Percentiles rank a stretch among this genome's conserved stretches.
Evolutionary conservation across 345 rosid species (phyloP).

Genomic region (Linum trigynum): DNA sequence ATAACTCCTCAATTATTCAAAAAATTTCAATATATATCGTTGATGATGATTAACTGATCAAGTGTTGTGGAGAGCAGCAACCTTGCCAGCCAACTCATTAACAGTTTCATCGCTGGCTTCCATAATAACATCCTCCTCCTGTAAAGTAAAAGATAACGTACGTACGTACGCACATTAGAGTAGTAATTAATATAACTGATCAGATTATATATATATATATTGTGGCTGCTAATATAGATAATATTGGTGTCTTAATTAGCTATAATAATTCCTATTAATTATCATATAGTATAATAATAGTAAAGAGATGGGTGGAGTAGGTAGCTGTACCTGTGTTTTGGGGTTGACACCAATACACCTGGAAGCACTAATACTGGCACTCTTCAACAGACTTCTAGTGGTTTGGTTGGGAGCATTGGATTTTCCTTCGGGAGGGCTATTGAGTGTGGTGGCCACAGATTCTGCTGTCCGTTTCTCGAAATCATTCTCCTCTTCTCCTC

Average conservation of each 20-base stretch:
- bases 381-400: constrained; percentile 66
- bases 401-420: constrained; percentile 33
- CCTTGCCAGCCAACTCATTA: constrained; percentile 43
- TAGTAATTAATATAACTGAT: no score
- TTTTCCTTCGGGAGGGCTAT: constrained; percentile 35
- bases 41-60: no score
- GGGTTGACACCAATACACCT: constrained; percentile 57
- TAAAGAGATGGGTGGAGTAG: no score
- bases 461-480: constrained; percentile 34
- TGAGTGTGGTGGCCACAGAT: constrained; percentile 39
- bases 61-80: constrained; percentile 33
- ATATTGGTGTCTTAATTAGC: background rate
- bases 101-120: constrained; percentile 39
- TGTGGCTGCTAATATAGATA: no score
- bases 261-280: background rate
- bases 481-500: constrained; percentile 18
- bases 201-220: background rate
- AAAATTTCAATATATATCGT: no score
- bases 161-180: background rate
- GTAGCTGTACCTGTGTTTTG: constrained; percentile 30
- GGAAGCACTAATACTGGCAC: constrained; percentile 93
- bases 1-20: no score
- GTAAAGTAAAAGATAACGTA: constrained; percentile 10
- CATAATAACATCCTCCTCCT: constrained; percentile 37
- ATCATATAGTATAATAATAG: background rate